Conservation (phyloP, 202 grass and related monocot genomes). For the Panicum virgatum region DNA sequence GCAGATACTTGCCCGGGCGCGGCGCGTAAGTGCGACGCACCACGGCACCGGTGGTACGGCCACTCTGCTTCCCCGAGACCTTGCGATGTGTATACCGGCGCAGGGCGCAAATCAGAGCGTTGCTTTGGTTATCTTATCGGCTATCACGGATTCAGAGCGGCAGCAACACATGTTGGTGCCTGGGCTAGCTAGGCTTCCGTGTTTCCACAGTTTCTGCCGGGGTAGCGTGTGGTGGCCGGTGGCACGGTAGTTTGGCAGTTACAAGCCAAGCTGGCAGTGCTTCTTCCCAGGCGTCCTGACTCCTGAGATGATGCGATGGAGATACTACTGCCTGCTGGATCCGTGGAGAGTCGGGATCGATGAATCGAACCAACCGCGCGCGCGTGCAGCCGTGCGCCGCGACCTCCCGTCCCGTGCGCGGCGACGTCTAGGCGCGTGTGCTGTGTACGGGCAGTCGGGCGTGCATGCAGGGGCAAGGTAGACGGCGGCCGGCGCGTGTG, state of each 20-base stretch:
- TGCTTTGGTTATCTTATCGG: background rate
- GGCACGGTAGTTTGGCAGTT: background rate
- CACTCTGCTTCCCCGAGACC: background rate
- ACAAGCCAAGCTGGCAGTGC: background rate
- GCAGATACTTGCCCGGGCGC: too few species aligned
- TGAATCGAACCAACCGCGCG: background rate
- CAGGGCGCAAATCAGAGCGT: too few species aligned
- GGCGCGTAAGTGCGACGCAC: too few species aligned
- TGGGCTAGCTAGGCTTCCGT: background rate
- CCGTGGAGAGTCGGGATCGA: background rate
- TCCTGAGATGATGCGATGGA: background rate
- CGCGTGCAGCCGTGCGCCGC: background rate
- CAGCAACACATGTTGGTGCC: background rate
- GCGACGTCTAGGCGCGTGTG: background rate
- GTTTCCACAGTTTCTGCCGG: background rate
- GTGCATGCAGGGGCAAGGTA: background rate
- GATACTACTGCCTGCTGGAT: background rate
- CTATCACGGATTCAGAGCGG: background rate
- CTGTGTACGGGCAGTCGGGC: background rate
- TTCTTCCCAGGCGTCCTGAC: background rate
- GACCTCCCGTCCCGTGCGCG: background rate
- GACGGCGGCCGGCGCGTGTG: background rate
- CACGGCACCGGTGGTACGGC: background rate
- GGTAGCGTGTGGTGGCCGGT: background rate
- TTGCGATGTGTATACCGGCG: too few species aligned